Conservation (phyloP, 129 eudicot genomes). For the Lonicera japonica region DNA sequence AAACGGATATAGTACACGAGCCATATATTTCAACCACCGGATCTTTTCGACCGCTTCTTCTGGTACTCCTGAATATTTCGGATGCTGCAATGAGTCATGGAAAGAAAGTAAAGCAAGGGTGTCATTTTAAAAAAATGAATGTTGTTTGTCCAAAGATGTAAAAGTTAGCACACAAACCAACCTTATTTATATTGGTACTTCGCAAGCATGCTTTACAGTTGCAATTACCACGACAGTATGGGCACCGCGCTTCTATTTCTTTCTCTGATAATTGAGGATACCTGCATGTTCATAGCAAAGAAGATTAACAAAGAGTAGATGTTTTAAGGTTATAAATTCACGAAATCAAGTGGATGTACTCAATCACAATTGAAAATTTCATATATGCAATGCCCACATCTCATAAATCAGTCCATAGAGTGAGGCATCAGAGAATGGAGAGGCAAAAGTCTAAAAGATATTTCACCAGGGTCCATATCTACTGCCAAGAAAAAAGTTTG, state of each 20-base stretch:
- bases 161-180: background rate
- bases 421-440: no score
- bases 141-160: background rate
- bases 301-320: constrained; percentile 3
- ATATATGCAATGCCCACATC: no score
- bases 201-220: constrained; percentile 23
- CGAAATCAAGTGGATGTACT: no score
- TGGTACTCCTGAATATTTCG: constrained; percentile 19
- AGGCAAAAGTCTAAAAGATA: no score
- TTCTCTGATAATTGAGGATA: constrained; percentile 10
- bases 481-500: no score
- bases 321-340: background rate
- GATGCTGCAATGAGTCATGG: constrained; percentile 13
- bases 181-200: background rate
- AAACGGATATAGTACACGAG: constrained; percentile 34
- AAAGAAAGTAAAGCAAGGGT: constrained; percentile 1
- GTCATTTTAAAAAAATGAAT: background rate
- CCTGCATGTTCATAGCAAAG: background rate
- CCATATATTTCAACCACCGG: constrained; percentile 27
- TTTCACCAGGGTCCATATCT: no score
- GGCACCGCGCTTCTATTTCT: constrained; percentile 13
- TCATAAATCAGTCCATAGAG: no score
- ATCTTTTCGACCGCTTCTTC: constrained; percentile 15
- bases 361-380: no score
- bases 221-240: constrained; percentile 17